A percentile compares a stretch with the other conserved stretches of the same genome.
These are phyloP conservation scores for Aureobasidium namibiae DNA, from an alignment of 2,329 filamentous ascomycete genomes.

Conservation along the genomic window DNA sequence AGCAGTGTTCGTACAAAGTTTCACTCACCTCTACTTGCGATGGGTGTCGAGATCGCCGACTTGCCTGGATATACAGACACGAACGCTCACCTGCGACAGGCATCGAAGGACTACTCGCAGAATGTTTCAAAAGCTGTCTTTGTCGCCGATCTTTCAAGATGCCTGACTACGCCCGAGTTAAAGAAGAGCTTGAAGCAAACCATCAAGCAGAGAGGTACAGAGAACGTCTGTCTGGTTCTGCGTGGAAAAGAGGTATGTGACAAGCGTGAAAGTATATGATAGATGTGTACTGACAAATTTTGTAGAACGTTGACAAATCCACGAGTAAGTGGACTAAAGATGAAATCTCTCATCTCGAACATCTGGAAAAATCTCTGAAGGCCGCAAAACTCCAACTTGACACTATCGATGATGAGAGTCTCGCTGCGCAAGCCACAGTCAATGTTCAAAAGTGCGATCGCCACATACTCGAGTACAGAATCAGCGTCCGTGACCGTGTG, in stretches of 20 bases:
- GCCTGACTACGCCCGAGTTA: neutral
- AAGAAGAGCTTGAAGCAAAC: neutral
- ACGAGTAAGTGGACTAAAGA: neutral
- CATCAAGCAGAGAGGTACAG: neutral
- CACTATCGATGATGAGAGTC: neutral
- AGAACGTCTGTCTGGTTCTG: slow-evolving; percentile 1
- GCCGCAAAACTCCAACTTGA: neutral
- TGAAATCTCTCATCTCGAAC: neutral
- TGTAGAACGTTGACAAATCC: neutral
- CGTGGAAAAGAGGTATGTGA: neutral
- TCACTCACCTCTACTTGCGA: neutral
- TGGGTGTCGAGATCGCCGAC: slow-evolving; percentile 7
- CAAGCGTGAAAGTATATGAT: neutral
- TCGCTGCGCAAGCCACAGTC: neutral
- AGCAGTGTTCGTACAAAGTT: neutral
- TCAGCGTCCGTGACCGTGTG: neutral
- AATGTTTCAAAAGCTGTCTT: neutral
- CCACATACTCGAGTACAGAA: neutral
- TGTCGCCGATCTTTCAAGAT: neutral
- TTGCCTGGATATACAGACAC: slow-evolving; percentile 10
- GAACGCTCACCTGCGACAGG: neutral
- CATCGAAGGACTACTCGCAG: neutral
- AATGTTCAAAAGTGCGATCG: neutral
- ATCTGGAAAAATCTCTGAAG: neutral
- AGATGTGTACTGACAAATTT: neutral